Evolutionary conservation across 768 basidiomycete genomes (phyloP).

Genomic region (Sporobolomyces phaffii): DNA sequence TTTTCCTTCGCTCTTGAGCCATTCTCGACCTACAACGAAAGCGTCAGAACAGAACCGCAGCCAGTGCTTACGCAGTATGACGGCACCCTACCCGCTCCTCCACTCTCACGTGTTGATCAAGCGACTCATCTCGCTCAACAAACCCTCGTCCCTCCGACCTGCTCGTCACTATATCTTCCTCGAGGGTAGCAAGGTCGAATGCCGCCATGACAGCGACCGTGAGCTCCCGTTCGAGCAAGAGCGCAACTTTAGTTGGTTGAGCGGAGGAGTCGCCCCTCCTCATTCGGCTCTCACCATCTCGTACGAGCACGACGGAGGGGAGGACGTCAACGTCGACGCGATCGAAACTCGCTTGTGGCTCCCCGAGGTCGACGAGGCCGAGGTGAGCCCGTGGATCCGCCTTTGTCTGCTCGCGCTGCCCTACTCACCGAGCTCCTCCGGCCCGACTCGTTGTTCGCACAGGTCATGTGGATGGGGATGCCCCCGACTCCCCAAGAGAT

Average conservation of each 20-base stretch:
- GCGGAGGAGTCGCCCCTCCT: constrained; percentile 66
- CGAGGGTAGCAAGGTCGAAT: constrained; percentile 7
- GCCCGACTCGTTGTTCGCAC: neutral
- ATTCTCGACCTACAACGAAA: too few species aligned
- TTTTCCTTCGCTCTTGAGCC: too few species aligned
- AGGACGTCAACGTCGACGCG: constrained; percentile 41
- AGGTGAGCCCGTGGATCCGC: constrained; percentile 48
- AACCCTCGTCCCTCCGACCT: constrained; percentile 7
- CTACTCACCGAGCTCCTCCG: neutral
- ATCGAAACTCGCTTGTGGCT: constrained; percentile 61
- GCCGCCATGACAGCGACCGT: constrained; percentile 32
- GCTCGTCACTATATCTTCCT: constrained; percentile 33
- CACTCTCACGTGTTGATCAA: constrained; percentile 29
- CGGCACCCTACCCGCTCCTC: constrained; percentile 23
- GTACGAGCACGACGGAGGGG: constrained; percentile 51
- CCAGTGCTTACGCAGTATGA: too few species aligned
- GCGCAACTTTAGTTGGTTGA: constrained; percentile 75
- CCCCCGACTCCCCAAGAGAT: constrained; percentile 64
- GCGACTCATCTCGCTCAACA: constrained; percentile 19
- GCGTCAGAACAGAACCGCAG: too few species aligned
- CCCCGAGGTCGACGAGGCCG: constrained; percentile 63
- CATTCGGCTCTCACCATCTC: constrained; percentile 61
- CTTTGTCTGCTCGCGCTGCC: neutral
- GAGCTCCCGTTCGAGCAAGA: constrained; percentile 37
- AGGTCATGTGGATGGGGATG: constrained; percentile 74